phyloP scores from a whole-genome alignment of 805 yeast species.

The Debaryomyces prosopidis region DNA sequence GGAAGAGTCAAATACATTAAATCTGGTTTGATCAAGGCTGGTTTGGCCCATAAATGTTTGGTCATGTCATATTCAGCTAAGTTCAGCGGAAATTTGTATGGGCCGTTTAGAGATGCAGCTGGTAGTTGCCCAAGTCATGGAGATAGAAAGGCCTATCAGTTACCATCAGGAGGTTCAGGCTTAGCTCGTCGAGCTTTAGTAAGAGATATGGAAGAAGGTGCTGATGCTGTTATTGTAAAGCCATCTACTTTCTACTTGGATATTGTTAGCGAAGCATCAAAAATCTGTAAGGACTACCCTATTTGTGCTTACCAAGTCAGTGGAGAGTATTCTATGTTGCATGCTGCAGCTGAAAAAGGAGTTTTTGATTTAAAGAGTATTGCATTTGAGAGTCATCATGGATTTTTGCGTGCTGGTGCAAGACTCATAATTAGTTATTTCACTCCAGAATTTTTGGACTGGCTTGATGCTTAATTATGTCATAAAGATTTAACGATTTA shows the following conservation, averaged over 20 bases:
- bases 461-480: conserved; percentile 50
- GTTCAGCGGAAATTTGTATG: conserved; percentile 86
- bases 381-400: conserved; percentile 88
- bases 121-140: conserved; percentile 88
- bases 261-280: conserved; percentile 83
- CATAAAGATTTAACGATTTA: background rate
- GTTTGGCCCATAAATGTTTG: conserved; percentile 83
- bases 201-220: conserved; percentile 88
- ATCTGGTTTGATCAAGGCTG: conserved; percentile 74
- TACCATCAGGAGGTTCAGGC: conserved; percentile 91
- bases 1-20: conserved; percentile 91
- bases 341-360: conserved; percentile 97
- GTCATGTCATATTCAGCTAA: conserved; percentile 95
- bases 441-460: conserved; percentile 92
- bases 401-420: conserved; percentile 95
- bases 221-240: conserved; percentile 93
- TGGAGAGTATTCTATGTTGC: conserved; percentile 97
- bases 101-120: conserved; percentile 98
- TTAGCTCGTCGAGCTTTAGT: conserved; percentile 87
- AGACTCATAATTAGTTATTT: conserved; percentile 87
- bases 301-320: conserved; percentile 94
- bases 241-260: conserved; percentile 96
- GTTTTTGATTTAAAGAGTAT: conserved; percentile 78
- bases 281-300: conserved; percentile 80
- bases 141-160: conserved; percentile 89